These are phyloP conservation scores for Apiospora sp. DNA, from an alignment of 2,329 filamentous ascomycete genomes.

Conservation along the genomic window DNA sequence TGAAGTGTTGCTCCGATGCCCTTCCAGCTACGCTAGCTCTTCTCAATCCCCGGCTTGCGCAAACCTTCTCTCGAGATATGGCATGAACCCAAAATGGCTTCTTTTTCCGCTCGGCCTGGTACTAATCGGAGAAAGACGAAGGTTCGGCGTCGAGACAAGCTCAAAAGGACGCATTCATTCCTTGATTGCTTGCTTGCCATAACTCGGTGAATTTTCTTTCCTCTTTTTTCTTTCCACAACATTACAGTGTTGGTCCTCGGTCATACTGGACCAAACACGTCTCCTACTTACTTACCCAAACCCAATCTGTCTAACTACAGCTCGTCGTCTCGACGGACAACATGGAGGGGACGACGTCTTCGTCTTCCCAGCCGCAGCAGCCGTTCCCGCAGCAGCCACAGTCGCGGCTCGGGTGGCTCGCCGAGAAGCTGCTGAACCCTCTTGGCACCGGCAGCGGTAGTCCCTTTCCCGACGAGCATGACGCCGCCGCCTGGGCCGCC, in stretches of 20 bases:
- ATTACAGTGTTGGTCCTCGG: not conserved
- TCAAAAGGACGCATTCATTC: not conserved
- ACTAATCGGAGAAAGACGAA: not conserved
- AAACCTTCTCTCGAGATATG: not conserved
- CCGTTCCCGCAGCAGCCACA: not conserved
- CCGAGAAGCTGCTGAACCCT: not conserved
- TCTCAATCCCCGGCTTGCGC: not conserved
- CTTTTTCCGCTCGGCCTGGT: not conserved
- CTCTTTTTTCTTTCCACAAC: not conserved
- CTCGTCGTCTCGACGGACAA: not conserved
- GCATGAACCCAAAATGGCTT: not conserved
- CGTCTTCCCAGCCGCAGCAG: not conserved
- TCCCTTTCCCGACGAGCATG: no score
- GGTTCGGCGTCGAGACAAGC: not conserved
- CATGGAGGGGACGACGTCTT: not conserved
- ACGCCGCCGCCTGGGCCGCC: no score
- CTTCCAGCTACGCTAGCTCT: not conserved
- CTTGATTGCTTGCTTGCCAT: not conserved
- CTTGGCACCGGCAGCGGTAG: no score
- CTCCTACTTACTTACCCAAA: not conserved
- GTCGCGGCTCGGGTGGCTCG: not conserved
- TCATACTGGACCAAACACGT: not conserved
- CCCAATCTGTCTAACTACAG: no score
- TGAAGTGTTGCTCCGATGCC: not conserved
- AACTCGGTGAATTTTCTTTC: not conserved